Base-by-base conservation (phyloP, 2,329 filamentous ascomycete species). In the Metarhizium humberi region DNA sequence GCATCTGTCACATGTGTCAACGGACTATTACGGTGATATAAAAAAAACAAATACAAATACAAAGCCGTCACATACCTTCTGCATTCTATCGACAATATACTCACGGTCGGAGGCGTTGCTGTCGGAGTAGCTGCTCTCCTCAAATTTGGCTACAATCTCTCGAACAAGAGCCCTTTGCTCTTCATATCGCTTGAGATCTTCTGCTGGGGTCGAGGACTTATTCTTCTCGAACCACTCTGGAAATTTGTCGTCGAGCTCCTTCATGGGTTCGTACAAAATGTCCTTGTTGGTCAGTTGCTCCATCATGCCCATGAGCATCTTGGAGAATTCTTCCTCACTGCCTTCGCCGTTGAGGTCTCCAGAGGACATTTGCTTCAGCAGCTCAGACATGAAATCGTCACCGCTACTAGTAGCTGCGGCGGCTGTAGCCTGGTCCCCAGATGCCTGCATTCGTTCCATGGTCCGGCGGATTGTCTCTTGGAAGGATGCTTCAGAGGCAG, bases 281-380 rank as follows among this genome's bases (percentile, higher is more conserved):
- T 97, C 94, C 76, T 96, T 97, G 71, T 95, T 96, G 3, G 94
- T 97, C 59, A 99, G 79, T 71, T 99, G 92, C 73, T 97, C 90
- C 92, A 99, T 97, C 90, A 97, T 96, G 54, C 88, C 89, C 79
- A 95, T 84, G 57, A 99, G 81, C 84, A 97, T 90, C 74, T 95
- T 92, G 56, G 90, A 91, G 64, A 97, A 88, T 63, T 95, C 91
- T 63, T 94, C 91, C 55, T 96, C 90, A 52, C 68, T 65, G 42
- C 71, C 72, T 10, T 81, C 85, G n/a, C 66, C 66, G n/a, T 80
- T 83, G 1, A 76, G 70, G 29, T 81, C 79, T 64, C 90, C 87
- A 74, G 70, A 69, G 2, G 67, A 66, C 36, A 96, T 86, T 59
- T 94, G 88, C 70, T 94, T 94, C 65, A 99, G 79, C 77, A 99